Evolutionary conservation across 768 basidiomycete species (phyloP).

Genomic region (Boletales sp.): DNA sequence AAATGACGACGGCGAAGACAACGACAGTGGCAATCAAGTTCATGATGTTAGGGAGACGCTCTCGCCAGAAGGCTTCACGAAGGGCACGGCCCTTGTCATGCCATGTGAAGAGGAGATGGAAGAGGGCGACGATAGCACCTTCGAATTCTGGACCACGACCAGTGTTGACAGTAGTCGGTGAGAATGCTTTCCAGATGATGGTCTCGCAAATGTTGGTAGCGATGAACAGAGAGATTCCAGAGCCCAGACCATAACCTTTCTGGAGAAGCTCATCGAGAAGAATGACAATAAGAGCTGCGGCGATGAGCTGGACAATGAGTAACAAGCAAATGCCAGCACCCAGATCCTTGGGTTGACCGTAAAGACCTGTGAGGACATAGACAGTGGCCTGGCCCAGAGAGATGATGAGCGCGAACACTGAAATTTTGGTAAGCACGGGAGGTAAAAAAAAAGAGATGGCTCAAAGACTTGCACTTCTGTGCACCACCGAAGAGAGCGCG

Average conservation of each 20-base stretch:
- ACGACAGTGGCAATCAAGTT: slow-evolving; percentile 89
- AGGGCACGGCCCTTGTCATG: slow-evolving; percentile 97
- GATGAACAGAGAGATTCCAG: slow-evolving; percentile 98
- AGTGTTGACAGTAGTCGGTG: slow-evolving; percentile 96
- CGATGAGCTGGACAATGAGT: slow-evolving; percentile 93
- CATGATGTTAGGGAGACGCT: slow-evolving; percentile 96
- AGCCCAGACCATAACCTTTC: slow-evolving; percentile 98
- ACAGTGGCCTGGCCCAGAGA: slow-evolving; percentile 95
- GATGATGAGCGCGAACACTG: slow-evolving; percentile 97
- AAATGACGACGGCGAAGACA: slow-evolving; percentile 95
- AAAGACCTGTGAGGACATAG: slow-evolving; percentile 95
- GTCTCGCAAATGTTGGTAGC: slow-evolving; percentile 99
- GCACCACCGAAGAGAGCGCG: slow-evolving; percentile 92
- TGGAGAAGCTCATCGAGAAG: slow-evolving; percentile 98
- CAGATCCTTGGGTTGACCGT: slow-evolving; percentile 89
- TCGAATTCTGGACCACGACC: slow-evolving; percentile 98
- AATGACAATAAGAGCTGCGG: slow-evolving; percentile 93
- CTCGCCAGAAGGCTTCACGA: slow-evolving; percentile 97
- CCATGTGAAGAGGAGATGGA: slow-evolving; percentile 98
- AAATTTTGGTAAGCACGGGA: not conserved
- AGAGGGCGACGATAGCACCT: slow-evolving; percentile 91
- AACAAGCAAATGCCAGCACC: slow-evolving; percentile 97
- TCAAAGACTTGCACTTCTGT: slow-evolving; percentile 77
- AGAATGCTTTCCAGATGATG: slow-evolving; percentile 99
- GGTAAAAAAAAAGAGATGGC: no score